A percentile compares a stretch with the other conserved stretches of the same genome.
These are phyloP conservation scores for Graphilbum fragrans DNA, from an alignment of 2,329 filamentous ascomycete species.

Conservation along the genomic window DNA sequence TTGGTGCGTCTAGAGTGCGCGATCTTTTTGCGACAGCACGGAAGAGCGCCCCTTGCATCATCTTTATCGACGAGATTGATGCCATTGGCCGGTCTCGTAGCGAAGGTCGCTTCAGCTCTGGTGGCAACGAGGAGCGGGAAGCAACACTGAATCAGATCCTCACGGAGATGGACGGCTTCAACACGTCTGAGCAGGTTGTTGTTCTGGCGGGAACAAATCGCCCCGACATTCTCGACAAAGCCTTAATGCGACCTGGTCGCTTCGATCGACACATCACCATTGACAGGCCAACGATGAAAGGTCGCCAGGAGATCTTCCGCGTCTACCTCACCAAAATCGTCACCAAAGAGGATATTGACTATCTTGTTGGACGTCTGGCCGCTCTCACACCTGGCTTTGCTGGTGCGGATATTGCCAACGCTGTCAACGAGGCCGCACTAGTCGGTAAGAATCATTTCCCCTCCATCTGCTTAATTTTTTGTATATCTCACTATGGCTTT, in stretches of 20 bases:
- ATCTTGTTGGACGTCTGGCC: conserved; percentile 76
- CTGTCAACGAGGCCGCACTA: conserved; percentile 91
- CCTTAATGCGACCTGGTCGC: conserved; percentile 88
- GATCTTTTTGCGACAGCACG: conserved; percentile 90
- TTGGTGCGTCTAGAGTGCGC: conserved; percentile 87
- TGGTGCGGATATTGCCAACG: conserved; percentile 96
- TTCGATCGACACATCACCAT: conserved; percentile 96
- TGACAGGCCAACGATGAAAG: conserved; percentile 92
- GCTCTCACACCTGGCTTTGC: conserved; percentile 94
- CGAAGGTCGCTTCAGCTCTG: conserved; percentile 60
- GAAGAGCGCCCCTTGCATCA: conserved; percentile 95
- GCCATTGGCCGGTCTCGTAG: conserved; percentile 86
- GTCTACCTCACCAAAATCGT: conserved; percentile 94
- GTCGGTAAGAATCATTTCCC: conserved; percentile 54
- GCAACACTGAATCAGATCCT: conserved; percentile 96
- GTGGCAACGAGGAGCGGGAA: conserved; percentile 94
- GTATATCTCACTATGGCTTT: no score
- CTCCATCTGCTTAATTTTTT: neutral
- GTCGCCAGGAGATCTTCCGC: conserved; percentile 87
- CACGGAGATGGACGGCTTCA: conserved; percentile 99
- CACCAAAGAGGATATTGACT: conserved; percentile 79
- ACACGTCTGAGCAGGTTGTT: conserved; percentile 90
- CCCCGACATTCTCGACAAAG: conserved; percentile 88
- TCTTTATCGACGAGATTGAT: conserved; percentile 99
- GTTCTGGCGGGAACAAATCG: conserved; percentile 95